Conservation (phyloP, 1,284 basidiomycete genomes). For the Moesziomyces parantarcticus region DNA sequence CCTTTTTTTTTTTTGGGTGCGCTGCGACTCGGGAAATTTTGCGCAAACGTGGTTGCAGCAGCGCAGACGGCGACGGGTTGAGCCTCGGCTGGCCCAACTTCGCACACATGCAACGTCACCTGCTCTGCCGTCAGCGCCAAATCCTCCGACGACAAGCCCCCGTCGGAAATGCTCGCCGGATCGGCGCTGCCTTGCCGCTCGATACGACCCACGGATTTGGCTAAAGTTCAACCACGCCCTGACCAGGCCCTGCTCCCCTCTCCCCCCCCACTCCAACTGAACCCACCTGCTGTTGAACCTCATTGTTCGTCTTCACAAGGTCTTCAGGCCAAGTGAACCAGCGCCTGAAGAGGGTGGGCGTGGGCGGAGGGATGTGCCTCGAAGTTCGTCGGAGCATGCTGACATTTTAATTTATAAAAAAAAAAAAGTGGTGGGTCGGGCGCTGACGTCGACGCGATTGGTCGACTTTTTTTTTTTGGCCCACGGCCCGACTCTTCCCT, state of each 20-base stretch:
- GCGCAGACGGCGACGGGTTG: neutral
- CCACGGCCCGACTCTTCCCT: constrained; percentile 3
- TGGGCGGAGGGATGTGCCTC: neutral
- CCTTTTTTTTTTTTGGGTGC: no score
- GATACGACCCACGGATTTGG: neutral
- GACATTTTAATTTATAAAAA: neutral
- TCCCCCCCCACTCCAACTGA: no score
- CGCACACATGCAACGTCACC: constrained; percentile 10
- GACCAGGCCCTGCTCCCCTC: no score
- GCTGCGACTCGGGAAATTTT: constrained; percentile 11
- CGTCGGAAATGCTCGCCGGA: neutral
- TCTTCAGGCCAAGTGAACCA: no score
- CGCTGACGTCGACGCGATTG: constrained; percentile 10
- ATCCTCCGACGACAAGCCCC: neutral
- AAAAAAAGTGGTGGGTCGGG: no score
- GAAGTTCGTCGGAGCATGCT: constrained; percentile 2
- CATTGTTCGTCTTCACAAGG: no score
- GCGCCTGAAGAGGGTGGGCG: no score
- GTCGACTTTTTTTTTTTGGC: neutral
- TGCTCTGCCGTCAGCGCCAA: neutral
- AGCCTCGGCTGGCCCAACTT: neutral
- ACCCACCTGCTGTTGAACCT: no score
- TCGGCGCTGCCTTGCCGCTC: neutral
- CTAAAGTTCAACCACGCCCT: neutral
- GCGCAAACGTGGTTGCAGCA: neutral